Base-by-base conservation (phyloP, 495 filamentous ascomycete genomes). In the Penicillium desertorum region DNA sequence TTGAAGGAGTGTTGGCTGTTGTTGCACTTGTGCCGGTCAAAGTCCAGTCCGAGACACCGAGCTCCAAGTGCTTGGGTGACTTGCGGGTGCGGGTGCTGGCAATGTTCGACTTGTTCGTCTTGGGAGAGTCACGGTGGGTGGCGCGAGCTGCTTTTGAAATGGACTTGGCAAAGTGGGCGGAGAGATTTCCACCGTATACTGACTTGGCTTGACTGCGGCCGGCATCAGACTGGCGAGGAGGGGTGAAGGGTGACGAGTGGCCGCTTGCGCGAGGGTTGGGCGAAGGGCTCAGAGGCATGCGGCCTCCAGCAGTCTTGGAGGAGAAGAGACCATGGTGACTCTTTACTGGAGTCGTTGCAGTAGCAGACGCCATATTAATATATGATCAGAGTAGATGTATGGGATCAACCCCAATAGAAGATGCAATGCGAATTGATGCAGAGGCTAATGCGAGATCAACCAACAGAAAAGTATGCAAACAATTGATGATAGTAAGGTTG, bases 41-140 rank as follows among this genome's bases (percentile, higher is more conserved):
- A 11, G 90, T 83, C 84, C 92, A 97, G 65, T 98, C 94, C 1
- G 91, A 96, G 22, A 96, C 85, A 54, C 91, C 92, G 27, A 96
- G 80, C 69, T 97, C 93, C n/a, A 97, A 81, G 66, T 92, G 82
- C 76, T 88, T 75, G 58, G 90, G 79, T 65, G 93, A 79, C 70
- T 89, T 71, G 73, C 78, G 71, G 36, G 75, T 74, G 32, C 86
- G 83, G 53, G 75, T 74, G 32, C 86, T 83, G 53, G 91, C 92
- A 70, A 96, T 96, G 78, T 96, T 96, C 45, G 91, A 96, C 78
- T 97, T 96, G 77, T 96, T 96, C 42, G 90, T 94, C 78, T 97
- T 96, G 65, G 92, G 90, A 25, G 90, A 92, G 61, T 93, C 85
- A 25, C 86, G 83, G 72, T 86, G 74, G 36, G 49, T 30, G 20